Conservation (phyloP, 169 alveolate genomes). For the Plasmodium malariae region DNA sequence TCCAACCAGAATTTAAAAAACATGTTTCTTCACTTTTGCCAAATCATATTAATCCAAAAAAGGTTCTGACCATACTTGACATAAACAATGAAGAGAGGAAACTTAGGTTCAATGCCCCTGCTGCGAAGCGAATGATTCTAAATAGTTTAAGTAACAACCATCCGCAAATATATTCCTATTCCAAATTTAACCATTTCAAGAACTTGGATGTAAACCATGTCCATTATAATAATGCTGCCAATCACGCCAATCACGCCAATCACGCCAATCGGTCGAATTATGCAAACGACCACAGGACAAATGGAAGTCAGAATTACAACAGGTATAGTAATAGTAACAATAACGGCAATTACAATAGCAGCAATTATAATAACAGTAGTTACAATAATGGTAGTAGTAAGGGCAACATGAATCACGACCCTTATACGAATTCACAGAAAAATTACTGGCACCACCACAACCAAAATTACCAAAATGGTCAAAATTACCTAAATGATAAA, state of each 20-base stretch:
- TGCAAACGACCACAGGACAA: background rate
- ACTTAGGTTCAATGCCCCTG: conserved; percentile 70
- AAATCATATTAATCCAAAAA: conserved; percentile 63
- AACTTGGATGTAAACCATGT: conserved; percentile 5
- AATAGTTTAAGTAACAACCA: conserved; percentile 69
- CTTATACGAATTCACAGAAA: conserved; percentile 10
- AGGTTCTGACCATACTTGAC: conserved; percentile 55
- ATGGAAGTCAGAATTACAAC: too few species aligned
- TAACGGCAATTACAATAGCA: background rate
- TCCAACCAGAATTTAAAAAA: conserved; percentile 75
- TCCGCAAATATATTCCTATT: conserved; percentile 54
- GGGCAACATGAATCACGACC: background rate
- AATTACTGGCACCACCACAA: conserved; percentile 9
- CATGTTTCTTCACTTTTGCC: conserved; percentile 52
- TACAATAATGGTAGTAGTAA: background rate
- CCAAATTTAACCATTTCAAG: background rate
- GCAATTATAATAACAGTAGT: background rate
- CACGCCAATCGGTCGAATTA: background rate
- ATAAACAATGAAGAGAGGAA: conserved; percentile 76
- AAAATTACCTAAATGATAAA: conserved; percentile 10
- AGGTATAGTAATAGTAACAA: background rate
- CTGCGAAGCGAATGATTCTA: conserved; percentile 70
- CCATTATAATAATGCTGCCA: background rate
- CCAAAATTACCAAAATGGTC: conserved; percentile 23
- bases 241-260: background rate